These are phyloP conservation scores for Hyaloscypha finlandica DNA, from an alignment of 495 filamentous ascomycete species.

Conservation along the genomic window DNA sequence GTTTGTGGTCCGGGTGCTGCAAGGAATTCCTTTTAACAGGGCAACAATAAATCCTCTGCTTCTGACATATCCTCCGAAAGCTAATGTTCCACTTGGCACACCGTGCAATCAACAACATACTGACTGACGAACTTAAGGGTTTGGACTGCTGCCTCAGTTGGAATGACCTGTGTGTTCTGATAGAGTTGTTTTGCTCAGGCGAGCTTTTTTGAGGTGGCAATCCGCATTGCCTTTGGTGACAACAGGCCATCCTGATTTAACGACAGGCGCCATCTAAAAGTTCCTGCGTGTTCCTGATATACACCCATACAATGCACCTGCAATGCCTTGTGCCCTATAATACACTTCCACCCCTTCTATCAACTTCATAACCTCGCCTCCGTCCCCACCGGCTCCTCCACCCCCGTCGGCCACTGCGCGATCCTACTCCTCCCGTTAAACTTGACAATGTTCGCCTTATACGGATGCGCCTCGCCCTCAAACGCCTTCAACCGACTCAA, in stretches of 20 bases:
- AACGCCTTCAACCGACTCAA: conserved; percentile 93
- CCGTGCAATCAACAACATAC: neutral
- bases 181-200: neutral
- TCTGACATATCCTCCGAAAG: neutral
- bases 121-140: too few relatives aligned
- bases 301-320: conserved; percentile 5
- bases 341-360: conserved; percentile 2
- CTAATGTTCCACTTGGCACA: neutral
- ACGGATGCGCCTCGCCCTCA: conserved; percentile 87
- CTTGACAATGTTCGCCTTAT: conserved; percentile 81
- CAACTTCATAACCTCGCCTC: conserved; percentile 24
- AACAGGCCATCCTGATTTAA: neutral
- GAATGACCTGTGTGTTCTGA: neutral
- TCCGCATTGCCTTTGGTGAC: too few relatives aligned
- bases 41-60: neutral
- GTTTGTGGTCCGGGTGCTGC: neutral
- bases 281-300: neutral
- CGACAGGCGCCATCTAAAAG: neutral
- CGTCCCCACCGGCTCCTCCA: conserved; percentile 8
- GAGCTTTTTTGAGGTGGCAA: neutral
- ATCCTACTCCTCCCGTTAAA: conserved; percentile 51
- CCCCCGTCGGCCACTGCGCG: conserved; percentile 19
- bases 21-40: neutral
- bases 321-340: conserved; percentile 17
- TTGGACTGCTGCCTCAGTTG: too few relatives aligned